phyloP scores from a whole-genome alignment of 31 red algal genomes.

The Porphyra umbilicalis region DNA sequence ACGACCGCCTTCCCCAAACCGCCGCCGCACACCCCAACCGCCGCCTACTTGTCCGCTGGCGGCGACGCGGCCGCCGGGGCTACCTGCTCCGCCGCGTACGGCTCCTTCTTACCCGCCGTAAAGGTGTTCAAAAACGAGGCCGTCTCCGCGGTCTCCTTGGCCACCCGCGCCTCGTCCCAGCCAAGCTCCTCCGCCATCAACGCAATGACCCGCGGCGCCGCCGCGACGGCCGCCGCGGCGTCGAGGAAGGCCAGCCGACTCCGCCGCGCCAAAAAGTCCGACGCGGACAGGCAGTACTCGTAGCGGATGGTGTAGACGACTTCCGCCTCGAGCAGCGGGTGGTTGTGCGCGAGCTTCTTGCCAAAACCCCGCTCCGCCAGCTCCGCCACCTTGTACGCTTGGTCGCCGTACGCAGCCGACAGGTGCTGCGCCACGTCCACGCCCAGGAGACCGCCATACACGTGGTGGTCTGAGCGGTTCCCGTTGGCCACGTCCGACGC shows the following conservation, averaged over 20 bases:
- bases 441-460: slow-evolving; percentile 21
- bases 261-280: slow-evolving; percentile 81
- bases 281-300: slow-evolving; percentile 82
- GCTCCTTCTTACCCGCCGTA: not conserved
- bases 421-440: slow-evolving; percentile 83
- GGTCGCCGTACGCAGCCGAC: slow-evolving; percentile 80
- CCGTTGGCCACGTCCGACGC: slow-evolving; percentile 17
- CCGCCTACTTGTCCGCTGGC: not conserved
- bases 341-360: slow-evolving; percentile 48
- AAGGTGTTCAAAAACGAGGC: slow-evolving; percentile 16
- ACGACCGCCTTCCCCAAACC: too few relatives aligned
- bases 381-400: slow-evolving; percentile 86
- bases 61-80: not conserved
- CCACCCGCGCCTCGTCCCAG: slow-evolving; percentile 19
- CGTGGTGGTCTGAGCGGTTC: slow-evolving; percentile 19
- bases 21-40: too few relatives aligned
- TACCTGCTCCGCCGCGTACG: not conserved
- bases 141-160: slow-evolving; percentile 6
- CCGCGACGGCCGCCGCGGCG: slow-evolving; percentile 48
- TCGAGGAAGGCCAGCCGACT: slow-evolving; percentile 79
- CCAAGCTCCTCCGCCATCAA: slow-evolving; percentile 62
- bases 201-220: slow-evolving; percentile 61
- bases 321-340: slow-evolving; percentile 80
- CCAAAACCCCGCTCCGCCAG: slow-evolving; percentile 74
- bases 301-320: slow-evolving; percentile 70